These are phyloP conservation scores for Nitzschia inconspicua DNA, from an alignment of 108 stramenopile genomes.

Conservation along the genomic window DNA sequence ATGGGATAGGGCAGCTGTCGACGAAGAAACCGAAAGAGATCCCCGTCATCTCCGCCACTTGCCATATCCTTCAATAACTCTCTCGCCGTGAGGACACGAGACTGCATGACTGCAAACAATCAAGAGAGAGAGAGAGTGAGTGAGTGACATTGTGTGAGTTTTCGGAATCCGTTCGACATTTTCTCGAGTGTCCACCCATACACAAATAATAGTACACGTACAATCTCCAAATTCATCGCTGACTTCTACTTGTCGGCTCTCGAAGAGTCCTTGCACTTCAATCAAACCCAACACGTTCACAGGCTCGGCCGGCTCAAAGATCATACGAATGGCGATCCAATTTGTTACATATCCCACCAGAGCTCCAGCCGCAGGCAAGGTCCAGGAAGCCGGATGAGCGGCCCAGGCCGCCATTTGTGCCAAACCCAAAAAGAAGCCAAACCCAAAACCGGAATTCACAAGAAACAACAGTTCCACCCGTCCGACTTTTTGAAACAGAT, in stretches of 20 bases:
- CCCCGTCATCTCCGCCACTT: constrained; percentile 52
- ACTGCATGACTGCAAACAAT: too few species aligned
- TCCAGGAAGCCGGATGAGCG: constrained; percentile 71
- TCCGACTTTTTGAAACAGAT: constrained; percentile 85
- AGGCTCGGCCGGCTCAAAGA: constrained; percentile 84
- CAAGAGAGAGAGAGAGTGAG: too few species aligned
- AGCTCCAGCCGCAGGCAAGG: constrained; percentile 84
- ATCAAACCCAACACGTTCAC: constrained; percentile 45
- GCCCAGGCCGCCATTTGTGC: constrained; percentile 78
- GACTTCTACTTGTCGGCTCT: constrained; percentile 85
- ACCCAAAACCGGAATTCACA: constrained; percentile 78
- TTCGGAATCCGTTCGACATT: too few species aligned
- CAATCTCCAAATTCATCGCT: constrained; percentile 74
- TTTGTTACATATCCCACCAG: constrained; percentile 84
- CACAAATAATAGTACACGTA: too few species aligned
- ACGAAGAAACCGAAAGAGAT: constrained; percentile 58
- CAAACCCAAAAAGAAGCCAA: constrained; percentile 86
- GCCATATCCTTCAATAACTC: constrained; percentile 57
- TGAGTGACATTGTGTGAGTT: too few species aligned
- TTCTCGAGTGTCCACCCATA: too few species aligned
- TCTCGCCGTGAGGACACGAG: constrained; percentile 53
- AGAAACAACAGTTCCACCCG: constrained; percentile 85
- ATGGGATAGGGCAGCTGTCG: constrained; percentile 68
- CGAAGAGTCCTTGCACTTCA: constrained; percentile 85
- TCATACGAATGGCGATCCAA: constrained; percentile 82